Evolutionary conservation across 371 early-diverging fungal genomes (phyloP), one percentile per base, ranked within the genome.

Genomic region (Parasitella parasitica): DNA sequence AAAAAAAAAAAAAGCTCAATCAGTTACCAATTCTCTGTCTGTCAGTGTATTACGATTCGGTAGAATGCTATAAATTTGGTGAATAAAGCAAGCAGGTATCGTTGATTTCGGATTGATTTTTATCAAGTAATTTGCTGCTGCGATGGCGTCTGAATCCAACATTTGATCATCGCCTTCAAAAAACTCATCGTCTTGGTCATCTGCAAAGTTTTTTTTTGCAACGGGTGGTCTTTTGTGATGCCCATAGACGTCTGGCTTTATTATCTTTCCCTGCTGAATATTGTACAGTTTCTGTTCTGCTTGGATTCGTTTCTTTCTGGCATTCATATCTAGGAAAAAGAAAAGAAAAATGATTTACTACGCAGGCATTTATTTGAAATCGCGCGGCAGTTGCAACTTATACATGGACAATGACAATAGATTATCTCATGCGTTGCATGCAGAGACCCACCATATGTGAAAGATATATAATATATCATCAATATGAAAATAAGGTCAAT

Each of bases 31-130:
- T 50, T 79, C 79, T 54, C 74, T 50, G 56, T 79, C 79, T 0
- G 74, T 69, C 1, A 59, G 30, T 0, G 79, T 76, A 48, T 69
- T 60, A 39, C 69, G 56, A 58, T 79, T 70, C 2, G 67, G 49
- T 35, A 76, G 26, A 2, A 79, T 53, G 16, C 71, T 69, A 39
- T 79, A 79, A 2, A 79, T 60, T 51, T 79, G 79, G 58, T 79
- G 79, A 9, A 74, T 13, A 37, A 76, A 67, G 28, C 79, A 79
- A 15, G 71, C 24, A 1, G 62, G 69, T 4, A 59, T 28, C 24
- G 26, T 46, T 34, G 66, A 34, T 20, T 39, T 39, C 34, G 54
- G 18, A 30, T 46, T 54, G 0, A 61, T 46, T 32, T 58, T 16
- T 37, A 76, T 79, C 20, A 79, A 61, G 13, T 64, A 69, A 15